These are phyloP conservation scores for Ormosia semicastrata DNA, from an alignment of 306 rosid species.

Conservation along the genomic window DNA sequence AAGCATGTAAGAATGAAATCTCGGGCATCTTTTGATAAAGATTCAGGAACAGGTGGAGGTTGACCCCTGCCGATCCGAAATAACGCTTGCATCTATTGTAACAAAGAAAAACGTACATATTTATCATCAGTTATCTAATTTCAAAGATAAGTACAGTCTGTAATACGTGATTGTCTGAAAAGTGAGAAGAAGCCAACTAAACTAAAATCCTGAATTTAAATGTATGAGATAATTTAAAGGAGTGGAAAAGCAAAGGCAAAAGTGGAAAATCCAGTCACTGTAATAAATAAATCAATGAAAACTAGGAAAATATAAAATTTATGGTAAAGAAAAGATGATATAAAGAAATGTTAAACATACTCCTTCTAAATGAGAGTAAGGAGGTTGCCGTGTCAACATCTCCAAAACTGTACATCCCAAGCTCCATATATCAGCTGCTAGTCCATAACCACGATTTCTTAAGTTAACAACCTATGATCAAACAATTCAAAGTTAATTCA, in stretches of 20 bases:
- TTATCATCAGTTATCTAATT: neutral
- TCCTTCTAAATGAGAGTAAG: constrained; percentile 55
- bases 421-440: constrained; percentile 59
- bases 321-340: neutral
- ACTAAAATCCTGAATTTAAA: neutral
- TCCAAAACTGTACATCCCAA: constrained; percentile 56
- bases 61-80: constrained; percentile 41
- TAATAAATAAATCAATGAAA: neutral
- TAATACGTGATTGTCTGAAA: neutral
- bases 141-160: neutral
- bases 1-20: constrained; percentile 50
- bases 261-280: neutral
- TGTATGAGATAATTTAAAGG: neutral
- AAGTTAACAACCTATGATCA: constrained; percentile 46
- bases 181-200: neutral
- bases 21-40: constrained; percentile 40
- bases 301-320: neutral
- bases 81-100: constrained; percentile 37
- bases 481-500: neutral
- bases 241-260: neutral
- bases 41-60: constrained; percentile 46
- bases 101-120: neutral
- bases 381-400: constrained; percentile 49
- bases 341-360: constrained; percentile 32
- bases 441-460: constrained; percentile 42